A percentile compares a stretch with the other conserved stretches of the same genome.
Conservation (phyloP, 2,329 filamentous ascomycete genomes). For the Periconia digitata region DNA sequence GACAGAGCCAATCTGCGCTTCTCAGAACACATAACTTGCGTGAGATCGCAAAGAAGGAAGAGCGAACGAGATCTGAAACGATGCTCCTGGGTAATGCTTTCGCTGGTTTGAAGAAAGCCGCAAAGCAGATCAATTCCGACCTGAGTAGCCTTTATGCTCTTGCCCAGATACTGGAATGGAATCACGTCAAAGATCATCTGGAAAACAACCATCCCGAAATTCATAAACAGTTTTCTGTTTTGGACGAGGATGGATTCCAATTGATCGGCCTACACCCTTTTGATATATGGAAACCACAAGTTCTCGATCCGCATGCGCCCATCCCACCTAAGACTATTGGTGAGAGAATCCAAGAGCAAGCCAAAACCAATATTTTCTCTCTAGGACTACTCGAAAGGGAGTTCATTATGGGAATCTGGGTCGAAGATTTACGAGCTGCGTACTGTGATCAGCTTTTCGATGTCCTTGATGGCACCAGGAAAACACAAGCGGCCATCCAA, state of each 20-base stretch:
- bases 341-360: no score
- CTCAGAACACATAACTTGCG: conserved; percentile 57
- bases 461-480: conserved; percentile 8
- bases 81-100: conserved; percentile 9
- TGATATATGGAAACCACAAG: conserved; percentile 26
- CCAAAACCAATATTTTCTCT: no score
- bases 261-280: conserved; percentile 27
- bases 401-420: conserved; percentile 11
- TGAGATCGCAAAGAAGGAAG: conserved; percentile 17
- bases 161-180: conserved; percentile 18
- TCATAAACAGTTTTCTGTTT: conserved; percentile 18
- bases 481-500: conserved; percentile 10
- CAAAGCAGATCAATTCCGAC: no score
- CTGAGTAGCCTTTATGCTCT: conserved; percentile 13
- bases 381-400: conserved; percentile 12
- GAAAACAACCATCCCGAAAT: conserved; percentile 14
- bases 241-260: conserved; percentile 19
- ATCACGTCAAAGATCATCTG: conserved; percentile 17
- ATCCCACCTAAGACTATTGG: no score
- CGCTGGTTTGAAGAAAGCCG: no score
- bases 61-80: conserved; percentile 19
- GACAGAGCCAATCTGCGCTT: conserved; percentile 56
- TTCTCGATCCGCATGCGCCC: no score
- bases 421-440: conserved; percentile 11
- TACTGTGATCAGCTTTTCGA: conserved; percentile 17